phyloP scores from a whole-genome alignment of 352 stramenopile genomes.

The Aphanomyces astaci region DNA sequence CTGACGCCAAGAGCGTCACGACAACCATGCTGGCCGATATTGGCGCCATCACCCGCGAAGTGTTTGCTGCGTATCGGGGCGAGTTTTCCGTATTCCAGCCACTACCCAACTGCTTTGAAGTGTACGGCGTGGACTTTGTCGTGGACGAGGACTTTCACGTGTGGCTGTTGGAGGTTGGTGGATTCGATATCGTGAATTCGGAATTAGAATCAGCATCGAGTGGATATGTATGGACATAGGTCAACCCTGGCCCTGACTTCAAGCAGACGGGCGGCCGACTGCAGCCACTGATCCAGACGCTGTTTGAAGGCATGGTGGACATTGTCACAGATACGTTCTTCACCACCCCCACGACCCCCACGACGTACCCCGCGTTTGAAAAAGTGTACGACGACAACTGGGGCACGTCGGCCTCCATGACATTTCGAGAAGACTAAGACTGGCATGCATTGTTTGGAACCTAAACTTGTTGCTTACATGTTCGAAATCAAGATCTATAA shows the following conservation, averaged over 20 bases:
- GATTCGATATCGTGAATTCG: neutral
- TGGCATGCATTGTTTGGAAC: too few species aligned
- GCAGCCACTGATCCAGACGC: slow-evolving; percentile 47
- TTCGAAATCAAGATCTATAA: too few species aligned
- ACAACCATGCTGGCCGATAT: slow-evolving; percentile 55
- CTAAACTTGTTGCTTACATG: too few species aligned
- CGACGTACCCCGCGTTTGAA: slow-evolving; percentile 33
- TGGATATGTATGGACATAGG: slow-evolving; percentile 2
- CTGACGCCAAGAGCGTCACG: slow-evolving; percentile 35
- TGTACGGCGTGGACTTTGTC: slow-evolving; percentile 73
- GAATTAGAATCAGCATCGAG: too few species aligned
- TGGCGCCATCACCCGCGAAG: slow-evolving; percentile 46
- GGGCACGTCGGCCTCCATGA: slow-evolving; percentile 44
- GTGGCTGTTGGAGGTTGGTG: slow-evolving; percentile 44
- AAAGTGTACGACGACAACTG: slow-evolving; percentile 55
- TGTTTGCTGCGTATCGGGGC: slow-evolving; percentile 60
- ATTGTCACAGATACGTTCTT: slow-evolving; percentile 53
- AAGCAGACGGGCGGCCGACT: slow-evolving; percentile 60
- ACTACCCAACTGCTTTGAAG: slow-evolving; percentile 60
- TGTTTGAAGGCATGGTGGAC: slow-evolving; percentile 53
- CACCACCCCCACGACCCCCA: slow-evolving; percentile 25
- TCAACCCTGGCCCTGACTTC: slow-evolving; percentile 72
- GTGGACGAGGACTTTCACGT: slow-evolving; percentile 61
- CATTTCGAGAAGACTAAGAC: slow-evolving; percentile 32
- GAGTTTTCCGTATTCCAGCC: slow-evolving; percentile 71